Evolutionary conservation across 2,329 filamentous ascomycete species (phyloP).

Genomic region (Teratosphaeria viscida): DNA sequence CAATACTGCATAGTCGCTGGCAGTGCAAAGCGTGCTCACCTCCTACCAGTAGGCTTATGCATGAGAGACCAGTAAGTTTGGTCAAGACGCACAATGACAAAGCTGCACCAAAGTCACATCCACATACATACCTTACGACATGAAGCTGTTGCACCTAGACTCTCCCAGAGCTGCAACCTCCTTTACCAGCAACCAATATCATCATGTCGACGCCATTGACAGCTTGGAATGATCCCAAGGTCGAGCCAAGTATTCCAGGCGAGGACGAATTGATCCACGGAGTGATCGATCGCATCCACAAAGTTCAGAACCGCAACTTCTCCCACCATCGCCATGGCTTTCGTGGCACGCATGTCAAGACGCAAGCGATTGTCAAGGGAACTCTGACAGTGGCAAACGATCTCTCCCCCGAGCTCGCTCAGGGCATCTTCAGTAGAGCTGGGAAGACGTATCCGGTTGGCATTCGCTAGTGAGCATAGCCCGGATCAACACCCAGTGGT

Average conservation of each 20-base stretch:
- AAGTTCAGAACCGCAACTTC: constrained; percentile 13
- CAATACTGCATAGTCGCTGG: too few relatives aligned
- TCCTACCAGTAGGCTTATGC: too few relatives aligned
- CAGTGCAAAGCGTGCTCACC: too few relatives aligned
- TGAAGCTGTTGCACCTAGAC: neutral
- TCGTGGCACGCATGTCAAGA: constrained; percentile 13
- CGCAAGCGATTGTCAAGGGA: constrained; percentile 14
- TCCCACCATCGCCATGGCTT: constrained; percentile 12
- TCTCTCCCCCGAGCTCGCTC: constrained; percentile 9
- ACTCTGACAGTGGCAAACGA: constrained; percentile 3
- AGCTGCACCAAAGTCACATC: neutral
- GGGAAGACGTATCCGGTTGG: constrained; percentile 9
- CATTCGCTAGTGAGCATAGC: neutral
- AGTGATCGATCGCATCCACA: constrained; percentile 7
- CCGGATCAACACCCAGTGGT: neutral
- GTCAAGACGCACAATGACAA: neutral
- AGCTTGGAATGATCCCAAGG: constrained; percentile 2
- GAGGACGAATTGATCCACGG: constrained; percentile 8
- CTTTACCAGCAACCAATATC: neutral
- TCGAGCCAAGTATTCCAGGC: constrained; percentile 5
- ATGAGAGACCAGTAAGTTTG: neutral
- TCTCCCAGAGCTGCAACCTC: neutral
- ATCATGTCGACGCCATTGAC: neutral
- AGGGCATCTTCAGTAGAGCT: constrained; percentile 9
- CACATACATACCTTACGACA: too few relatives aligned